A percentile compares a stretch with the other conserved stretches of the same genome.
Evolutionary conservation across 179 eudicot genomes (phyloP).

Genomic region (Corrigiola litoralis): DNA sequence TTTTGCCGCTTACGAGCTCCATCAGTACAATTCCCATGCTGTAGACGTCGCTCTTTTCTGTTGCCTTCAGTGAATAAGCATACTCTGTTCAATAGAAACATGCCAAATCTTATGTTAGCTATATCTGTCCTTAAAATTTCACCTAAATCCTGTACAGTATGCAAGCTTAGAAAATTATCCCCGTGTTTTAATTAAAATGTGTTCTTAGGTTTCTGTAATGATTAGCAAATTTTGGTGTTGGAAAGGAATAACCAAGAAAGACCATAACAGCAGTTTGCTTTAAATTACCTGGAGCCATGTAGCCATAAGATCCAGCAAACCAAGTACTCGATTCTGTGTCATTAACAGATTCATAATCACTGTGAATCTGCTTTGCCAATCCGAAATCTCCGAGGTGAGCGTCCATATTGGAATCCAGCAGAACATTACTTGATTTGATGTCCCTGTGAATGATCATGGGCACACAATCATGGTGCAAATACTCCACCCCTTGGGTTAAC

Average conservation of each 20-base stretch:
- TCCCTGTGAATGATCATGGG: slow-evolving; percentile 96
- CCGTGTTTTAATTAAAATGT: too few species aligned
- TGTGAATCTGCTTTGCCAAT: slow-evolving; percentile 66
- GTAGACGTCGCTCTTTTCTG: slow-evolving; percentile 95
- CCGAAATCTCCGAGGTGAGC: slow-evolving; percentile 98
- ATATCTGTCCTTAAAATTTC: background rate
- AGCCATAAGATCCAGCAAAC: slow-evolving; percentile 97
- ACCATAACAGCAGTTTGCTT: background rate
- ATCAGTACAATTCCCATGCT: slow-evolving; percentile 98
- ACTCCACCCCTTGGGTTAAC: slow-evolving; percentile 91
- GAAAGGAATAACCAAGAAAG: background rate
- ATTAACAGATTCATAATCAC: slow-evolving; percentile 44
- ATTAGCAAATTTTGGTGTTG: background rate
- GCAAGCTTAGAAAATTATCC: too few species aligned
- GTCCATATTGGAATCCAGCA: slow-evolving; percentile 83
- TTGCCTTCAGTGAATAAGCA: slow-evolving; percentile 84
- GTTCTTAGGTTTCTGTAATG: background rate
- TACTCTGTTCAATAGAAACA: slow-evolving; percentile 48
- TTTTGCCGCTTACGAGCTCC: slow-evolving; percentile 82
- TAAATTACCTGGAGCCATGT: slow-evolving; percentile 89
- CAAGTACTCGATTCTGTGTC: slow-evolving; percentile 75
- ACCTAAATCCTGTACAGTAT: too few species aligned
- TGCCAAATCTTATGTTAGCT: background rate
- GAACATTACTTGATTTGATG: slow-evolving; percentile 79
- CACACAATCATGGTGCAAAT: slow-evolving; percentile 88